phyloP scores from a whole-genome alignment of 768 basidiomycete genomes.

The Pleurotus ostreatus region DNA sequence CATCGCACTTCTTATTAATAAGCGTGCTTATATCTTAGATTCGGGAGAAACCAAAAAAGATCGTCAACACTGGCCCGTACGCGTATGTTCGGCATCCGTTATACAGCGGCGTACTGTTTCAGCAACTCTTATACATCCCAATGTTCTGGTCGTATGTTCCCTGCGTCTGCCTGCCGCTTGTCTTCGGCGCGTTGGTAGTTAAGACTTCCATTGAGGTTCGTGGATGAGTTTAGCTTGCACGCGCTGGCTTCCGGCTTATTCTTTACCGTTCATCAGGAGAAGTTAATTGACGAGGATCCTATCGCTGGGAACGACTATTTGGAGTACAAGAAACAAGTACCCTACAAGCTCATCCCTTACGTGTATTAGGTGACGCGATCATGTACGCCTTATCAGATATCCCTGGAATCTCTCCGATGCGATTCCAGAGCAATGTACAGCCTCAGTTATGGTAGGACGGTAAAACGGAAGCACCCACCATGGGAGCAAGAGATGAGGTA shows the following conservation, averaged over 20 bases:
- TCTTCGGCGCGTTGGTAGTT: slow-evolving; percentile 20
- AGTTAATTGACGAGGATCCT: slow-evolving; percentile 20
- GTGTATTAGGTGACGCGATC: slow-evolving; percentile 11
- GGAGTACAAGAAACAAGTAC: slow-evolving; percentile 24
- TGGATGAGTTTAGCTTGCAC: not conserved
- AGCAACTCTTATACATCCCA: slow-evolving; percentile 18
- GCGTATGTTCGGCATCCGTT: slow-evolving; percentile 31
- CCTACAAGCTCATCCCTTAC: slow-evolving; percentile 24
- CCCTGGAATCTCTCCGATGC: too few relatives aligned
- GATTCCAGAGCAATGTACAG: too few relatives aligned
- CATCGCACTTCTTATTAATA: not conserved
- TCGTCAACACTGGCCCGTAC: slow-evolving; percentile 29
- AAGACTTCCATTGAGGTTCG: slow-evolving; percentile 31
- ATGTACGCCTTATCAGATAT: too few relatives aligned
- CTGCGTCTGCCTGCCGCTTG: slow-evolving; percentile 20
- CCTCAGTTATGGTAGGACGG: too few relatives aligned
- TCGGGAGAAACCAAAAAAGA: slow-evolving; percentile 22
- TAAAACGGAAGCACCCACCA: too few relatives aligned
- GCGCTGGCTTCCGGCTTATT: not conserved
- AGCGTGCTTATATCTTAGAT: not conserved
- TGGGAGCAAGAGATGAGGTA: too few relatives aligned
- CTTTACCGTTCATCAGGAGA: slow-evolving; percentile 18
- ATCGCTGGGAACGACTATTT: slow-evolving; percentile 20
- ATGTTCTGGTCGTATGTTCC: slow-evolving; percentile 33
- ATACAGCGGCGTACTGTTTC: slow-evolving; percentile 22